Percentiles rank a stretch among this genome's conserved stretches.
Conservation (phyloP, 352 stramenopile species). For the Phytophthora litchii region DNA sequence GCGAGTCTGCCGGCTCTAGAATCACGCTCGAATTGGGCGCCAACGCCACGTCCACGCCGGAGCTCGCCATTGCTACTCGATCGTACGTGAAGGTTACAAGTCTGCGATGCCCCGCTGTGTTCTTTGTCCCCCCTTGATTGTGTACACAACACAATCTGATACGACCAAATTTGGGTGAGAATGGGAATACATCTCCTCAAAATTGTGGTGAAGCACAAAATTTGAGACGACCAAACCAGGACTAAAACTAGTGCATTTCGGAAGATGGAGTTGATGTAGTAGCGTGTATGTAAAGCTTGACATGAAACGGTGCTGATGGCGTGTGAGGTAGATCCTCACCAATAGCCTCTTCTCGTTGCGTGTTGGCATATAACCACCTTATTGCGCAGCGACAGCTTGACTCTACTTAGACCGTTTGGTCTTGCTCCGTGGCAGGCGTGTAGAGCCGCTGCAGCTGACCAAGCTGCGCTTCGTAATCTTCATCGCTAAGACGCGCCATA, state of each 20-base stretch:
- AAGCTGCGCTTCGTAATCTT: slow-evolving; percentile 79
- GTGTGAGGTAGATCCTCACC: not conserved
- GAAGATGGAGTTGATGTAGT: not conserved
- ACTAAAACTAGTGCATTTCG: too few species aligned
- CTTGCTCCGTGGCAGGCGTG: slow-evolving; percentile 50
- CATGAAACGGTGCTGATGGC: slow-evolving; percentile 18
- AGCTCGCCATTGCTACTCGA: slow-evolving; percentile 46
- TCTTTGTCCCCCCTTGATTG: slow-evolving; percentile 33
- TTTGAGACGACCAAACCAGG: not conserved
- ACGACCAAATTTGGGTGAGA: too few species aligned
- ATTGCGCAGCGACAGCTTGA: not conserved
- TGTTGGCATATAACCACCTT: slow-evolving; percentile 20
- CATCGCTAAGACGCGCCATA: slow-evolving; percentile 72
- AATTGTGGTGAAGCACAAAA: not conserved
- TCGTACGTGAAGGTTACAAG: slow-evolving; percentile 15
- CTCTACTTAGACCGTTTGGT: slow-evolving; percentile 62
- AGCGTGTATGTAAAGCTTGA: slow-evolving; percentile 12
- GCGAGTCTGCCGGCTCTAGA: slow-evolving; percentile 81
- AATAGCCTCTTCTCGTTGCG: slow-evolving; percentile 17
- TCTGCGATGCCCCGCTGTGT: slow-evolving; percentile 27
- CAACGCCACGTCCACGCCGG: slow-evolving; percentile 56
- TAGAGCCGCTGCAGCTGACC: slow-evolving; percentile 82
- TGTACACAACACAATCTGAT: slow-evolving; percentile 3
- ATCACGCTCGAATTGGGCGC: slow-evolving; percentile 80
- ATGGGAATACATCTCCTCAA: not conserved